Evolutionary conservation across 2,329 filamentous ascomycete species (phyloP).

Genomic region (Seiridium cupressi): DNA sequence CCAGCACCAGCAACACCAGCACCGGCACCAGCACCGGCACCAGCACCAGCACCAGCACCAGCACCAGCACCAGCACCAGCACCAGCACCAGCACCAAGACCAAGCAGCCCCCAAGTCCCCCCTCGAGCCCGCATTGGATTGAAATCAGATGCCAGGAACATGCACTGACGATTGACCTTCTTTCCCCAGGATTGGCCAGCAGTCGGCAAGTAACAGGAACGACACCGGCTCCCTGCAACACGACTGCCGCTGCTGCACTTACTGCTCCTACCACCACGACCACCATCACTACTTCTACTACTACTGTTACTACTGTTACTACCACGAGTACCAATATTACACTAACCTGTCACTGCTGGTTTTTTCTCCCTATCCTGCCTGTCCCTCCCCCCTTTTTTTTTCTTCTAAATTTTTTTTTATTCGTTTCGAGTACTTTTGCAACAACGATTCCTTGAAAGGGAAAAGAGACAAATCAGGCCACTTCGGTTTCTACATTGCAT

Average conservation of each 20-base stretch:
- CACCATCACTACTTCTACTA: neutral
- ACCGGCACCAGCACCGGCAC: neutral
- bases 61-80: neutral
- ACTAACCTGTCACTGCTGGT: neutral
- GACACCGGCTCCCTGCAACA: neutral
- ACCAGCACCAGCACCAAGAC: neutral
- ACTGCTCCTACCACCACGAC: neutral
- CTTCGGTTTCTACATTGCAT: too few species aligned
- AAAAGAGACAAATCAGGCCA: too few species aligned
- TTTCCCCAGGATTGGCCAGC: neutral
- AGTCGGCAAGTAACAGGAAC: neutral
- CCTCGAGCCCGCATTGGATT: neutral
- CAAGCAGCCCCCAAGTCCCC: neutral
- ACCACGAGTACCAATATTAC: neutral
- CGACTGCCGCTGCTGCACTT: neutral
- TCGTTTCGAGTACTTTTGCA: neutral
- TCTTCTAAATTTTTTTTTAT: neutral
- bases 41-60: neutral
- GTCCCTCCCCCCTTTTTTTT: neutral
- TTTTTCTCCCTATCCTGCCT: neutral
- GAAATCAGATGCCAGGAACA: neutral
- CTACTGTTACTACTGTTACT: neutral
- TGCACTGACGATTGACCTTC: slow-evolving; percentile 4
- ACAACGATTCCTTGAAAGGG: neutral
- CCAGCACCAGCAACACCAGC: neutral